These are phyloP conservation scores for Citrus unshiu DNA, from an alignment of 345 rosid species.

Conservation along the genomic window DNA sequence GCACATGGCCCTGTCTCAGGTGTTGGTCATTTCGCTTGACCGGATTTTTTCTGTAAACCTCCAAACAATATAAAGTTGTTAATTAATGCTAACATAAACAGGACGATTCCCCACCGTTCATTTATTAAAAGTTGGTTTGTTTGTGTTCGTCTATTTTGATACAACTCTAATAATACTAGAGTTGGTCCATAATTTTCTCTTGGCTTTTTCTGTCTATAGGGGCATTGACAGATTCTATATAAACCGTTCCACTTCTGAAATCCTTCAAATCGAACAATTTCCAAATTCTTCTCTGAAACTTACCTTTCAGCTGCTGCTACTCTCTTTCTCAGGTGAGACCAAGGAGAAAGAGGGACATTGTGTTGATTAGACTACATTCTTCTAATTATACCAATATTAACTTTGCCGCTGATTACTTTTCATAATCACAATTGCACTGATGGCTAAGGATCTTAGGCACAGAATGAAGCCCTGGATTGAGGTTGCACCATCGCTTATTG, in stretches of 20 bases:
- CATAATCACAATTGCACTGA: neutral
- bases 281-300: neutral
- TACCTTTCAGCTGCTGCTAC: neutral
- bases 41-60: too few relatives aligned
- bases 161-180: neutral
- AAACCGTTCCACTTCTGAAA: neutral
- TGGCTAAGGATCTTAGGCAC: constrained; percentile 13
- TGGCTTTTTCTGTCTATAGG: neutral
- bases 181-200: neutral
- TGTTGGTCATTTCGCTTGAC: too few relatives aligned
- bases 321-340: constrained; percentile 2
- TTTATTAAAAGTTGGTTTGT: neutral
- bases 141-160: neutral
- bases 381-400: too few relatives aligned
- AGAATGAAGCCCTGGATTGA: constrained; percentile 33
- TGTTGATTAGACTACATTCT: neutral
- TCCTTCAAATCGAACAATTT: neutral
- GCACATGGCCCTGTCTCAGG: too few relatives aligned
- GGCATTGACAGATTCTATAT: neutral
- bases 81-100: too few relatives aligned
- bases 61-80: too few relatives aligned
- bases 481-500: constrained; percentile 34
- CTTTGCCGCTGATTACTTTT: too few relatives aligned
- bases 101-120: neutral
- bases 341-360: neutral